Evolutionary conservation across 495 filamentous ascomycete genomes (phyloP).

Genomic region (Talaromyces proteolyticus): DNA sequence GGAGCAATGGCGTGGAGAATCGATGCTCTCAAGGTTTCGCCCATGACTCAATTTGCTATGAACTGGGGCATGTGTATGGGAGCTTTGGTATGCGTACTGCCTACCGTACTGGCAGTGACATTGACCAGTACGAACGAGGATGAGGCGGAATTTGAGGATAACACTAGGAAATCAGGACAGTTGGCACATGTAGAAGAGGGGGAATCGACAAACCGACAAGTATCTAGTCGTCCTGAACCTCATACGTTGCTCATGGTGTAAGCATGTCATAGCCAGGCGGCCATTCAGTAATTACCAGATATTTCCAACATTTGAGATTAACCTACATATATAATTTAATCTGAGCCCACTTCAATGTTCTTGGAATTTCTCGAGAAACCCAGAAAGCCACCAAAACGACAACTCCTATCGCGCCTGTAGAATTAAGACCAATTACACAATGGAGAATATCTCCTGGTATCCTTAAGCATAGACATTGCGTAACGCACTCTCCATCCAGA

Average conservation of each 20-base stretch:
- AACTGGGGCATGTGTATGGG: constrained; percentile 65
- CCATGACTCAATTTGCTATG: constrained; percentile 45
- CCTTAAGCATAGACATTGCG: constrained; percentile 15
- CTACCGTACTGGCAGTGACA: constrained; percentile 50
- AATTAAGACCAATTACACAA: no score
- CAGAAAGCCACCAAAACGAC: no score
- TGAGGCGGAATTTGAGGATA: constrained; percentile 13
- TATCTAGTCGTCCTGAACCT: background rate
- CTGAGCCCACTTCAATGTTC: no score
- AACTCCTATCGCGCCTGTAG: no score
- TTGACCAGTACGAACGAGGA: constrained; percentile 14
- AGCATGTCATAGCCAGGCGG: no score
- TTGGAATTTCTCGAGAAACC: no score
- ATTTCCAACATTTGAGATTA: no score
- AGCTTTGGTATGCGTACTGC: constrained; percentile 61
- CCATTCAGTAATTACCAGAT: no score
- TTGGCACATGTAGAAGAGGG: background rate
- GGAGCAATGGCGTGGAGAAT: constrained; percentile 75
- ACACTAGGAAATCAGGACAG: no score
- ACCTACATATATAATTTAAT: no score
- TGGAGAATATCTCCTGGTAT: no score
- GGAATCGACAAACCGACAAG: background rate
- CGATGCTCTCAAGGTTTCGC: constrained; percentile 57
- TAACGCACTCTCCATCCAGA: constrained; percentile 53
- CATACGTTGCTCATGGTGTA: no score